Evolutionary conservation across 176 grass and related monocot genomes (phyloP).

Genomic region (Microstegium vimineum): DNA sequence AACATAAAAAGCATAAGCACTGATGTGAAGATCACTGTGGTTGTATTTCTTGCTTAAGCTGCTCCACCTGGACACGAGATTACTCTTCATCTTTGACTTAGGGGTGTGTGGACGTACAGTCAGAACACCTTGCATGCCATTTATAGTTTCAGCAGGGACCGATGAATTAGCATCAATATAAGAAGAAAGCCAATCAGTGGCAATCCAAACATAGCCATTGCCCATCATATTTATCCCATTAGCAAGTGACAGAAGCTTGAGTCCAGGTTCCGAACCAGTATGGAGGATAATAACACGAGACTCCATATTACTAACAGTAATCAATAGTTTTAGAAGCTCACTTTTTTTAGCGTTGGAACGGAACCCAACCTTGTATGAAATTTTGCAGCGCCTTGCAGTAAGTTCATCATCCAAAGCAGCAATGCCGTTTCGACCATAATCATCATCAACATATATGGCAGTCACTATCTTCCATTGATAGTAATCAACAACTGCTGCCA

Average conservation of each 20-base stretch:
- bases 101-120: conserved; percentile 66
- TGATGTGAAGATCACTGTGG: conserved; percentile 47
- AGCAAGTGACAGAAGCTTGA: conserved; percentile 57
- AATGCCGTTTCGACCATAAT: conserved; percentile 88
- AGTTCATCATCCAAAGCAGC: conserved; percentile 75
- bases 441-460: conserved; percentile 78
- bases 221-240: conserved; percentile 74
- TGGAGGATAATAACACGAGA: conserved; percentile 81
- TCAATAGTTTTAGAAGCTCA: conserved; percentile 63
- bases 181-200: conserved; percentile 83
- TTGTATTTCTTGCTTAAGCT: conserved; percentile 56
- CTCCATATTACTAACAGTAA: conserved; percentile 68
- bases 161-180: conserved; percentile 66
- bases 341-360: conserved; percentile 32
- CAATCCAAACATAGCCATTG: conserved; percentile 92
- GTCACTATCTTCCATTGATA: conserved; percentile 86
- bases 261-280: conserved; percentile 37
- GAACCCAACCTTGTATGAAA: conserved; percentile 60
- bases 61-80: conserved; percentile 73
- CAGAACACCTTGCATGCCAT: conserved; percentile 82
- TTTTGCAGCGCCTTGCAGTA: conserved; percentile 60
- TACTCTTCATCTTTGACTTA: conserved; percentile 63
- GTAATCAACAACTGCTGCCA: conserved; percentile 73
- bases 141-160: conserved; percentile 53
- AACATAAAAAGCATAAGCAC: conserved; percentile 65